A percentile compares a stretch with the other conserved stretches of the same genome.
These are phyloP conservation scores for Leccinum solheimii DNA, from an alignment of 1,284 basidiomycete genomes.

Conservation along the genomic window DNA sequence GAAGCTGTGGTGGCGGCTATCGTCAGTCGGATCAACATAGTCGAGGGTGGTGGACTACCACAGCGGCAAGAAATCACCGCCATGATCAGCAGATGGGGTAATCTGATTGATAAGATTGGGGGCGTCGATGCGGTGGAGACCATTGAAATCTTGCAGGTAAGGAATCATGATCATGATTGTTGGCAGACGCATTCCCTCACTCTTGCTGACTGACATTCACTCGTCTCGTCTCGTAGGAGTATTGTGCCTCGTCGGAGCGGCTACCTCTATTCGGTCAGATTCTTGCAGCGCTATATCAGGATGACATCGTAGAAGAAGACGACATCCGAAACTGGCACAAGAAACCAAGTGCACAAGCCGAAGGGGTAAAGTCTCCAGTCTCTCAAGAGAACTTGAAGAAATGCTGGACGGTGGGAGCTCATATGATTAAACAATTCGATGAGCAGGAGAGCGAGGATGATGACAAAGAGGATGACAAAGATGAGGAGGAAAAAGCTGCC, in stretches of 20 bases:
- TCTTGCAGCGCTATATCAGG: conserved; percentile 72
- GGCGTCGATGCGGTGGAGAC: conserved; percentile 77
- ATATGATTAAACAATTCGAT: conserved; percentile 76
- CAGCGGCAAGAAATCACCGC: conserved; percentile 64
- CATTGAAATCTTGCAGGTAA: conserved; percentile 67
- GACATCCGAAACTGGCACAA: conserved; percentile 73
- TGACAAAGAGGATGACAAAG: conserved; percentile 23
- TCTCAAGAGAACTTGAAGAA: conserved; percentile 58
- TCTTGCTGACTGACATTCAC: conserved; percentile 6
- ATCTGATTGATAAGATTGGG: conserved; percentile 70
- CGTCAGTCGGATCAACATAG: conserved; percentile 63
- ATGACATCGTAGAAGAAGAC: conserved; percentile 77
- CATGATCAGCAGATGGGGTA: conserved; percentile 69
- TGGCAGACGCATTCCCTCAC: neutral
- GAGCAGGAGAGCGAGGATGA: conserved; percentile 67
- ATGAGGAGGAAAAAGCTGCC: neutral
- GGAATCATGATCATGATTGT: conserved; percentile 7
- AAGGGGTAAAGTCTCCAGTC: conserved; percentile 41
- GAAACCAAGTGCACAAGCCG: conserved; percentile 50
- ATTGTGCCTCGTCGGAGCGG: conserved; percentile 62
- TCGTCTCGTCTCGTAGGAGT: conserved; percentile 41
- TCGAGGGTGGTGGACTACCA: conserved; percentile 48
- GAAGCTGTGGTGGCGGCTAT: conserved; percentile 76
- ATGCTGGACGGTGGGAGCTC: conserved; percentile 69
- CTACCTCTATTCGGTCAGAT: conserved; percentile 73